Base-by-base conservation (phyloP, 2,329 filamentous ascomycete genomes). In the Alternaria triticimaculans region DNA sequence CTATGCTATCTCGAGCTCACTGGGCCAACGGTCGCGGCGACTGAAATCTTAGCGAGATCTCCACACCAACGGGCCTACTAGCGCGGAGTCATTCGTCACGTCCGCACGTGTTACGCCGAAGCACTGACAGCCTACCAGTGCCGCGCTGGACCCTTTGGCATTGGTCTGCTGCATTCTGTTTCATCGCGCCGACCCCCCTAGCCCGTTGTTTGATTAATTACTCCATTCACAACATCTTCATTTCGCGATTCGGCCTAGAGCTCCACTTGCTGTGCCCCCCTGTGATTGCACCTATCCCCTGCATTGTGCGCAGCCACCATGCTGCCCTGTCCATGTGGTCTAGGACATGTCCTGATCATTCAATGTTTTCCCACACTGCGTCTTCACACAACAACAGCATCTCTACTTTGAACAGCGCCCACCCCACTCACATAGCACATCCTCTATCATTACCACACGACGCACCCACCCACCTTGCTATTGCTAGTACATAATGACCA, bases 211-310 rank as follows among this genome's bases (percentile, higher is more conserved):
- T 64, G 58, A 63, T 53, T 59, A 62, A 59, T 56, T 58, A 58
- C 44, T 54, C 63, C 58, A 56, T 62, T 60, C 54, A 61, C 61
- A 61, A 62, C 49, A 57, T 61, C 14, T 58, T 65, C 65, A 70
- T 70, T 68, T 68, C 67, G 55, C 61, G 12, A 37, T 20, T 37
- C 61, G 60, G 60, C 43, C 41, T 44, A 26, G 54, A 46, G 57
- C 56, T 56, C 63, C 57, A 65, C 62, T 58, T 62, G 58, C 48
- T 51, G 50, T 45, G 33, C 55, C 44, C 54, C 71, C 71, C 69
- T 67, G 66, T 65, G 62, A 65, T 64, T 70, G 62, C 65, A 67
- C 51, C 55, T 63, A 51, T 63, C 66, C 69, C 71, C 71, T 73
- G 71, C 63, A 67, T 57, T 21, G 50, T 50, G 59, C 63, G 26